Evolutionary conservation across 225 moss, liverwort and hornwort genomes (phyloP).

Genomic region (Polytrichum commune): DNA sequence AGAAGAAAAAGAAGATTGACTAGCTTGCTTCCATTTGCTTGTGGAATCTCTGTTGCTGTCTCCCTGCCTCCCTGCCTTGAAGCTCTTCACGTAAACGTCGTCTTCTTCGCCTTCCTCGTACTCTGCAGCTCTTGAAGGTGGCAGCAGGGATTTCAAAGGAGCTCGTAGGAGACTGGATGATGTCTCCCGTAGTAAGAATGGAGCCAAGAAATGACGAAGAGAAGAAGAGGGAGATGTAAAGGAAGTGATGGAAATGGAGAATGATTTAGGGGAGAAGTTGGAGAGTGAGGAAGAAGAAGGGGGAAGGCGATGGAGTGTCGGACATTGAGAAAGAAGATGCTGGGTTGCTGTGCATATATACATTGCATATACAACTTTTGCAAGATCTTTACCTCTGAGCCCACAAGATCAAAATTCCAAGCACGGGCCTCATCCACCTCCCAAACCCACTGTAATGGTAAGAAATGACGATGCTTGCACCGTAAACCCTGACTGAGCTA

Average conservation of each 20-base stretch:
- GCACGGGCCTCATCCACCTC: constrained; percentile 26
- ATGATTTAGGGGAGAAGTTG: constrained; percentile 17
- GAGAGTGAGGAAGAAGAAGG: constrained; percentile 18
- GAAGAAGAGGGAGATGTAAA: constrained; percentile 1
- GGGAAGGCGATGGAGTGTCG: constrained; percentile 17
- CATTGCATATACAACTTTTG: constrained; percentile 28
- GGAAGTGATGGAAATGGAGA: background rate
- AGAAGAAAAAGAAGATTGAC: no score
- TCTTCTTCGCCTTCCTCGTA: constrained; percentile 23
- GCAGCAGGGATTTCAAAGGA: constrained; percentile 1
- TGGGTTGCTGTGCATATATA: constrained; percentile 42
- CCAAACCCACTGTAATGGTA: background rate
- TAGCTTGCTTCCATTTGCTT: constrained; percentile 1
- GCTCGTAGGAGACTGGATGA: background rate
- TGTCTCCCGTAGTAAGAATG: background rate
- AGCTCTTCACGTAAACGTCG: constrained; percentile 53
- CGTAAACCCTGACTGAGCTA: no score
- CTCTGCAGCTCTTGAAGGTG: constrained; percentile 17
- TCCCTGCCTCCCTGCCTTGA: constrained; percentile 8
- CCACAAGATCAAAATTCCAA: constrained; percentile 15
- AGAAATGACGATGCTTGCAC: no score
- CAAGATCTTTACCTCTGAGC: constrained; percentile 6
- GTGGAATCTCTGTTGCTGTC: constrained; percentile 1
- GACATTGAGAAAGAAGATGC: constrained; percentile 29
- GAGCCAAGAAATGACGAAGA: constrained; percentile 10